Evolutionary conservation across 495 filamentous ascomycete genomes (phyloP).

Genomic region (Daldinia bambusicola): DNA sequence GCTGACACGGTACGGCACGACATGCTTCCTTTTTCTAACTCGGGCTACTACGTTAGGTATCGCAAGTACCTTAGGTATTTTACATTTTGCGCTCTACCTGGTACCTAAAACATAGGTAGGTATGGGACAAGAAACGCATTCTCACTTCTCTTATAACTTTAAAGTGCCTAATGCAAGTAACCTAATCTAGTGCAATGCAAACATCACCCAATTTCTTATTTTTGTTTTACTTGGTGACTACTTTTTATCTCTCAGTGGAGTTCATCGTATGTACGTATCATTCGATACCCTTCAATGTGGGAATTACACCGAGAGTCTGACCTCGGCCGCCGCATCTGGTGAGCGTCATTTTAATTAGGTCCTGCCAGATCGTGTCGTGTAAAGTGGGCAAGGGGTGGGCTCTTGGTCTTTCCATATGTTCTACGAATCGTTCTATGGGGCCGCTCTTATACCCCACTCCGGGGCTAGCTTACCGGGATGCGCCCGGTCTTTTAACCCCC

Average conservation of each 20-base stretch:
- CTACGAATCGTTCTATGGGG: constrained; percentile 55
- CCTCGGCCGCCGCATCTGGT: constrained; percentile 24
- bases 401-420: constrained; percentile 52
- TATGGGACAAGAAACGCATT: neutral
- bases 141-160: too few relatives aligned
- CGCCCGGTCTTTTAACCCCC: constrained; percentile 19
- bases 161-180: too few relatives aligned
- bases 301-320: constrained; percentile 29
- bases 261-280: constrained; percentile 1
- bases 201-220: neutral
- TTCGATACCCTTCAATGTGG: constrained; percentile 19
- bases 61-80: neutral
- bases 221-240: too few relatives aligned
- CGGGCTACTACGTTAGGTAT: constrained; percentile 3
- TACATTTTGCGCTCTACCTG: neutral
- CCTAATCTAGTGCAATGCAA: neutral
- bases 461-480: constrained; percentile 38
- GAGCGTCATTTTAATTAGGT: constrained; percentile 35
- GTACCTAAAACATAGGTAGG: neutral
- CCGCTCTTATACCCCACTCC: constrained; percentile 28
- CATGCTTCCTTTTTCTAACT: constrained; percentile 8
- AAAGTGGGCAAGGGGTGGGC: constrained; percentile 29
- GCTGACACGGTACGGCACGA: constrained; percentile 27
- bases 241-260: neutral
- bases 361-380: constrained; percentile 39